Base-by-base conservation (phyloP, 345 rosid genomes). In the Pistacia integerrima region DNA sequence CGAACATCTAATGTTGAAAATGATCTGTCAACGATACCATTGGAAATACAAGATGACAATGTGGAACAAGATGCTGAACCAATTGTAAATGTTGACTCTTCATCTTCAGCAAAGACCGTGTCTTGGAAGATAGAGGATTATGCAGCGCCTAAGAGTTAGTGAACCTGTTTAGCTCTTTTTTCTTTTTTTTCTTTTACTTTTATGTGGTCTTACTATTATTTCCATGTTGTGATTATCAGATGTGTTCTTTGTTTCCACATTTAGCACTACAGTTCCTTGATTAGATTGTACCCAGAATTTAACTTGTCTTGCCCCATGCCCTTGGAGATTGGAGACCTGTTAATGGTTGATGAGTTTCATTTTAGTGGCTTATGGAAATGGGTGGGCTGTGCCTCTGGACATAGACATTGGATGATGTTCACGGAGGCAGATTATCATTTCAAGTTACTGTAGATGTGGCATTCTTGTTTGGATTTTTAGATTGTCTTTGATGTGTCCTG, bases 131-230 rank as follows among this genome's bases (percentile, higher is more conserved):
- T 83, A 74, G 94, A 90, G 78, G 82, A 87, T 76, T 67, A 59
- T 60, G 90, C 90, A 52, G 90, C 98, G 30, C 98, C 98, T 8
- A 85, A 88, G 81, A 86, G 99, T 96, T 79, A 83, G 91, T 84
- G 33, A 30, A 30, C 25, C 25, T 25, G 25, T 25, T 25, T 25
- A 25, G 28, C 61, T 66, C 48, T 69, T 22, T 52, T 76, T 36
- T 77, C 30, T 11, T 69, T 61, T 69, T 70, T 41, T 8, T 41
- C 9, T 41, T 41, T 41, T 41, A 5, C 46, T 41, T 41, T 6
- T 41, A 73, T 8, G 14, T 22, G 30, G 57, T 25, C 5, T 30
- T 52, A 55, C 3, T 20, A 33, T 64, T 63, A n/a, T 63, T 66
- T 44, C 41, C 48, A 51, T 33, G 51, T 49, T 46, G 18, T 70